A percentile compares a stretch with the other conserved stretches of the same genome.
Evolutionary conservation across 345 rosid species (phyloP).

Genomic region (Salix koriyanagi): DNA sequence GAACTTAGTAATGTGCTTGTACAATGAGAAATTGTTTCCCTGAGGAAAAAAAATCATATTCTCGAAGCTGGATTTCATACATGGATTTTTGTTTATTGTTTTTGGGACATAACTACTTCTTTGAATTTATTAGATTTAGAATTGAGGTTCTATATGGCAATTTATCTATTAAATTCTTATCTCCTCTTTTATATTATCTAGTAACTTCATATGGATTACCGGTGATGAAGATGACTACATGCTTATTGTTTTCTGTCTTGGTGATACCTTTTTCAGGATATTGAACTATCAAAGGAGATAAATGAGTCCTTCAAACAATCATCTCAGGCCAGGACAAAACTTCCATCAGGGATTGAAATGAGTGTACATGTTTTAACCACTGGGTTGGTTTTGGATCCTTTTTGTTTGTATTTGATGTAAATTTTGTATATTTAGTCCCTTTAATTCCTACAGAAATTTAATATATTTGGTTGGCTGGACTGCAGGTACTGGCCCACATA

Average conservation of each 20-base stretch:
- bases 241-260: not conserved
- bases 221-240: not conserved
- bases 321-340: conserved; percentile 92
- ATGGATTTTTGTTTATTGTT: not conserved
- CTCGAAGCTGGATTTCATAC: not conserved
- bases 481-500: conserved; percentile 99
- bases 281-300: conserved; percentile 93
- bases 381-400: conserved; percentile 51
- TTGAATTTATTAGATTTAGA: not conserved
- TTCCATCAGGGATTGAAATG: conserved; percentile 96
- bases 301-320: conserved; percentile 97
- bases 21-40: not conserved
- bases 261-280: conserved; percentile 52
- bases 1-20: not conserved
- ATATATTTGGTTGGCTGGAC: conserved; percentile 19
- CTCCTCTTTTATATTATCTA: not conserved
- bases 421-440: not conserved
- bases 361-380: conserved; percentile 95
- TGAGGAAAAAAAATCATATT: not conserved
- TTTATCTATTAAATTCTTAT: not conserved
- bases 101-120: not conserved
- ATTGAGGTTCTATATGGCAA: not conserved
- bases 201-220: not conserved
- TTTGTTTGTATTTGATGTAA: conserved; percentile 3
- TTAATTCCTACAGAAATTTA: not conserved